Evolutionary conservation across 768 basidiomycete species (phyloP), one percentile per base, ranked within the genome.

Genomic region (Rickenella mellea): DNA sequence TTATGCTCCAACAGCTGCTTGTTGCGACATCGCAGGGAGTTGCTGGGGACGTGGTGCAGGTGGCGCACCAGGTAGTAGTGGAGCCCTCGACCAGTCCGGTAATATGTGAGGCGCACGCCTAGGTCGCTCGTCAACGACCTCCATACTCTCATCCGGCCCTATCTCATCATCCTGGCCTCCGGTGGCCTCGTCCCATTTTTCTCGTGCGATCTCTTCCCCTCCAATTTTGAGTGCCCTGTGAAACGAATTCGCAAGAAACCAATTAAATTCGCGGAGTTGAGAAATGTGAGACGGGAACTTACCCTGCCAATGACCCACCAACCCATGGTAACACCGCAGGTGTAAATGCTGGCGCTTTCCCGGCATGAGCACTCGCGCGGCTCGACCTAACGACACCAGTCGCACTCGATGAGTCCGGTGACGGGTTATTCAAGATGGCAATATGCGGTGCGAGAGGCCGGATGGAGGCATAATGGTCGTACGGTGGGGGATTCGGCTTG

Each of bases 251-350:
- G 33, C 24, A 17, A 36, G 33, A 17, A 36, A 7, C 19, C 15
- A 15, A 30, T 30, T 30, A 30, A 10, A 30, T 15, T 10, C 15
- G 29, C 29, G 29, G 22, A 21, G 22, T 14, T 8, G 14, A 40
- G 21, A 28, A 21, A 17, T 26, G 27, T 21, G 3, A 24, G 21
- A 37, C 20, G 11, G 21, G 25, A 39, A 70, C 80, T 48, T 60
- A 91, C 83, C 93, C 94, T 2, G 92, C 89, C 15, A 98, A 57
- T 17, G 88, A 91, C 0, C 90, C 94, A 4, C 94, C 94, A 9
- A 99, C 79, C 94, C 94, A 99, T 0, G 83, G 73, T 63, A 93
- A 68, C 26, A 79, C 69, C 1, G 80, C 78, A 1, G 91, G 84
- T 3, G 80, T 65, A 62, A 94, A 97, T 0, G 86, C 83, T 0